Percentiles rank a stretch among this genome's conserved stretches.
These are phyloP conservation scores for Cryptococcus sp. DNA, from an alignment of 1,284 basidiomycete genomes.

Conservation along the genomic window DNA sequence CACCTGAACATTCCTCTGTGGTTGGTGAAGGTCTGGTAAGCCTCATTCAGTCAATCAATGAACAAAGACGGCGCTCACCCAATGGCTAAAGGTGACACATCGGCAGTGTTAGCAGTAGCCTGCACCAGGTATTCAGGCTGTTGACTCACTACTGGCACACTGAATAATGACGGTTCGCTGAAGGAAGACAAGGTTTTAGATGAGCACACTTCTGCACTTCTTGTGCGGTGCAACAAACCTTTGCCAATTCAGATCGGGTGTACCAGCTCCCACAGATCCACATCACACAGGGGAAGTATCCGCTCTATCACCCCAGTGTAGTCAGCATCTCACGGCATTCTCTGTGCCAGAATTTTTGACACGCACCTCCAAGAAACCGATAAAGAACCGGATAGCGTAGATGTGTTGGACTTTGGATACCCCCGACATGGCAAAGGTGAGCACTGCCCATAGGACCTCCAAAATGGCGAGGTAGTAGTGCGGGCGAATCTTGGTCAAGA, in stretches of 20 bases:
- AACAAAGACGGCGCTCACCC: no score
- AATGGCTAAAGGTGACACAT: no score
- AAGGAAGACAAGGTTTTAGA: no score
- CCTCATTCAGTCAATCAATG: no score
- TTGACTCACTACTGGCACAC: conserved; percentile 18
- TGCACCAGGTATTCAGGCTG: no score
- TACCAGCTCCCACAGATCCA: conserved; percentile 32
- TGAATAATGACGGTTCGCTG: conserved; percentile 29
- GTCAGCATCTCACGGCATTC: no score
- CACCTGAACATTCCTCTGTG: no score
- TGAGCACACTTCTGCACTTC: no score
- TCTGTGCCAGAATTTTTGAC: background rate
- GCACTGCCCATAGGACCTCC: conserved; percentile 27
- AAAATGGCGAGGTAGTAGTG: conserved; percentile 30
- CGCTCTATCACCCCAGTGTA: conserved; percentile 31
- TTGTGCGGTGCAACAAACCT: no score
- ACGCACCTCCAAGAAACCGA: conserved; percentile 12
- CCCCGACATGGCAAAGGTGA: conserved; percentile 24
- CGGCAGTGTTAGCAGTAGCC: no score
- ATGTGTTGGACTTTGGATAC: conserved; percentile 22
- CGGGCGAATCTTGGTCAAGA: conserved; percentile 26
- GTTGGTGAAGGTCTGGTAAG: no score
- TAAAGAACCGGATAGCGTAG: conserved; percentile 32
- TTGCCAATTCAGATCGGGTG: conserved; percentile 30
- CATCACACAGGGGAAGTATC: conserved; percentile 31